Evolutionary conservation across 1,284 basidiomycete genomes (phyloP), one percentile per base, ranked within the genome.

Genomic region (Malassezia japonica): DNA sequence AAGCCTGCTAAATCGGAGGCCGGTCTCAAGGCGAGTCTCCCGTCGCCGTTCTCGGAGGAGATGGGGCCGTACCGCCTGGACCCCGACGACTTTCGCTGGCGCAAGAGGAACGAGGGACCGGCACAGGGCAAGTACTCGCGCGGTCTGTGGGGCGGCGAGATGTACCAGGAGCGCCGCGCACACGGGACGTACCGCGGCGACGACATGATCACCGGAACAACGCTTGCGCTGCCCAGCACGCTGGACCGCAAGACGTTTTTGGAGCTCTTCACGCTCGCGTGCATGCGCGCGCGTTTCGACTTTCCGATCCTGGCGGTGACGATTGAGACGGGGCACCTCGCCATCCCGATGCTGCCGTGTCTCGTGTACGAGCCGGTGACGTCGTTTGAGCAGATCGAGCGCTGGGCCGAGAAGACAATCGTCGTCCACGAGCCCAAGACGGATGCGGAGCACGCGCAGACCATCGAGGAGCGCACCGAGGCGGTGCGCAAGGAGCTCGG

Each of bases 141-240:
- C 16, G 46, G 31, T 2, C 29, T 54, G 16, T 54, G 51, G 51
- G 40, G 40, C 15, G 33, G 31, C 16, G 51, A 54, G 13, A 24
- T 54, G 32, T 54, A 48, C 40, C 51, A 54, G 41, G 51, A 54
- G 37, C 46, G 51, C 10, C 38, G 51, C 6, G 37, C 51, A 1
- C 8, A 10, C 8, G 25, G 15, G 4, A 48, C 50, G 1, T 13
- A 15, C 34, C 29, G 48, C n/a, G 33, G 35, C 3, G 51, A 54
- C 15, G 51, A 54, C 32, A 54, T 54, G 51, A 33, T 54, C n/a
- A 48, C 46, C 1, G 31, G 25, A 1, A 41, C 46, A 1, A 10
- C 36, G 3, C 21, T 54, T 4, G 9, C n/a, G 7, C 16, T 54
- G 7, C 51, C 51, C 1, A 13, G 33, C 8, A 15, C 40, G 18